Percentiles rank a stretch among this genome's conserved stretches.
These are phyloP conservation scores for Allium fistulosum DNA, from an alignment of 106 monocot species.

Conservation along the genomic window DNA sequence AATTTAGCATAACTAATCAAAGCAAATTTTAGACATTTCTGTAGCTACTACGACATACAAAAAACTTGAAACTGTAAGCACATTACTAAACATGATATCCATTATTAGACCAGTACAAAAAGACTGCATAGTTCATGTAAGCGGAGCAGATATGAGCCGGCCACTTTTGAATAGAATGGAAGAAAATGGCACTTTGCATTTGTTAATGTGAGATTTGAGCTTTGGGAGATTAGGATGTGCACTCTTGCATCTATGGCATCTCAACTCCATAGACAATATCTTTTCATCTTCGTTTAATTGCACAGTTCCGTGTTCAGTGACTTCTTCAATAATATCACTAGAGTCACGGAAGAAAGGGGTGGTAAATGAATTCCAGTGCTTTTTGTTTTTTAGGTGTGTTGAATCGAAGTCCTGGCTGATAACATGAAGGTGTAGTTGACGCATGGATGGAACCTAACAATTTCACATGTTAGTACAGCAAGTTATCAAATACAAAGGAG, in stretches of 20 bases:
- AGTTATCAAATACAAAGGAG: too few relatives aligned
- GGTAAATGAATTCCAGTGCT: slow-evolving; percentile 90
- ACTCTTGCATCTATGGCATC: slow-evolving; percentile 82
- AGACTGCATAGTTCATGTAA: too few relatives aligned
- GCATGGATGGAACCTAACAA: slow-evolving; percentile 75
- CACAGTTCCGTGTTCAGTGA: slow-evolving; percentile 38
- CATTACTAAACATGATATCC: too few relatives aligned
- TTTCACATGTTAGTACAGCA: not conserved
- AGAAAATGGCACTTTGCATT: slow-evolving; percentile 40
- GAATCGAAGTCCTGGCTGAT: slow-evolving; percentile 97
- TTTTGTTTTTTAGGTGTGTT: slow-evolving; percentile 66
- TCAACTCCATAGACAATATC: slow-evolving; percentile 56
- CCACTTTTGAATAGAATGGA: slow-evolving; percentile 18
- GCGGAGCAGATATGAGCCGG: slow-evolving; percentile 9
- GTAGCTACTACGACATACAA: too few relatives aligned
- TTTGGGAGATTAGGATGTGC: slow-evolving; percentile 89
- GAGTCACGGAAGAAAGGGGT: slow-evolving; percentile 82
- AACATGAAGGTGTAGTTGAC: slow-evolving; percentile 95
- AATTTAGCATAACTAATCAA: too few relatives aligned
- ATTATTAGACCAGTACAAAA: too few relatives aligned
- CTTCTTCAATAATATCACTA: slow-evolving; percentile 58
- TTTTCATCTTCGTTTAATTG: slow-evolving; percentile 35
- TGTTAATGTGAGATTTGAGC: slow-evolving; percentile 45
- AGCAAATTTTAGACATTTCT: too few relatives aligned
- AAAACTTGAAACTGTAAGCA: too few relatives aligned